Base-by-base conservation (phyloP, 352 stramenopile genomes). In the Pythium pectinolyticum region DNA sequence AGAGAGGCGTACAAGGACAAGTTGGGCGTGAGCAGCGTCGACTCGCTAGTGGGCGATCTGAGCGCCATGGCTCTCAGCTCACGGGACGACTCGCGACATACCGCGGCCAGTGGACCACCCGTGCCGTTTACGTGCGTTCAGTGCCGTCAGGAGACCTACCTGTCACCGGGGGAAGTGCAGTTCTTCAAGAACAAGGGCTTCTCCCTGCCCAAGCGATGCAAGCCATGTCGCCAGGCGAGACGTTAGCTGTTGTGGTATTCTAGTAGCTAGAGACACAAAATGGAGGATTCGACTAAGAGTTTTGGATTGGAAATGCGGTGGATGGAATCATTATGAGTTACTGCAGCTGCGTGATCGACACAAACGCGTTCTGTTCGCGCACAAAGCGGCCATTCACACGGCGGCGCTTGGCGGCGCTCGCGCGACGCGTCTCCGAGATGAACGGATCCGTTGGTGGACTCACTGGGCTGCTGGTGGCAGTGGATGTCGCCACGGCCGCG, bases 261-360 rank as follows among this genome's bases (percentile, higher is more conserved):
- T n/a, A n/a, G n/a, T n/a, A n/a, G n/a, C n/a, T 15, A 5, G 17
- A 3, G 7, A 5, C 39, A 45, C 39, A 3, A 5, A 5, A 24
- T 24, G 37, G 37, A n/a, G 37, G 17, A 6, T 3, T 45, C 37
- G 37, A 19, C 35, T 43, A 7, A 12, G 32, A 7, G 35, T n/a
- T 9, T 46, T 46, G 8, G 19, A 15, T 46, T 48, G 11, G 19
- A 8, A 48, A 45, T 7, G 17, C n/a, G n/a, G n/a, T n/a, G n/a
- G n/a, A n/a, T n/a, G n/a, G n/a, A n/a, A n/a, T n/a, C n/a, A n/a
- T n/a, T n/a, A 45, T 25, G 8, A n/a, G 5, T 19, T 66, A 66
- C 75, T 89, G 80, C 47, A 89, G 68, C 31, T 71, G 60, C n/a
- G 78, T 89, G 57, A 89, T 86, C 35, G 80, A 79, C 35, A 90